Evolutionary conservation across 1,284 basidiomycete genomes (phyloP).

Genomic region (Leccinum griseonigrum): DNA sequence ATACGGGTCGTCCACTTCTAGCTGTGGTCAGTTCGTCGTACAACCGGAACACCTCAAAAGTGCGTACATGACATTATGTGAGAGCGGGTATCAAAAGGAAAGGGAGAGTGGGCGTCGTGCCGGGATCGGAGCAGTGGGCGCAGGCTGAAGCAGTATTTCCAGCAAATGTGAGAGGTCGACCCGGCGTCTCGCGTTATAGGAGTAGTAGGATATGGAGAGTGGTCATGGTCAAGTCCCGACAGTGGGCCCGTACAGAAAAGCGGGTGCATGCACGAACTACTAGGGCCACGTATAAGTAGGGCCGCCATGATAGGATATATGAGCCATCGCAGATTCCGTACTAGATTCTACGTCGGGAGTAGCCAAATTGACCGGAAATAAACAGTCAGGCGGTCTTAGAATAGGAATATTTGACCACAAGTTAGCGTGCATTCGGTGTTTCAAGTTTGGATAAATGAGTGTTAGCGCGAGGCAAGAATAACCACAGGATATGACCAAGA

Average conservation of each 20-base stretch:
- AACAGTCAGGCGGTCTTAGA: slow-evolving; percentile 6
- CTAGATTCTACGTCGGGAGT: slow-evolving; percentile 14
- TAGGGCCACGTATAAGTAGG: slow-evolving; percentile 1
- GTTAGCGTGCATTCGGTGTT: slow-evolving; percentile 19
- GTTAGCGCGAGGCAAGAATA: slow-evolving; percentile 19
- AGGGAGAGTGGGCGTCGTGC: background rate
- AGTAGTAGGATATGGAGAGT: background rate
- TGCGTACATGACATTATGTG: slow-evolving; percentile 19
- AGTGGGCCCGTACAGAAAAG: slow-evolving; percentile 4
- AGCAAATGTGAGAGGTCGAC: slow-evolving; percentile 1
- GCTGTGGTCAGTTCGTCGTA: background rate
- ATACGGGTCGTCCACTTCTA: slow-evolving; percentile 6
- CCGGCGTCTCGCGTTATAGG: slow-evolving; percentile 11
- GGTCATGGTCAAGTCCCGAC: slow-evolving; percentile 11
- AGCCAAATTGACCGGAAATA: slow-evolving; percentile 13
- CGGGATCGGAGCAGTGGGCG: background rate
- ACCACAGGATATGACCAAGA: slow-evolving; percentile 10
- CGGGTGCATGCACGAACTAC: slow-evolving; percentile 4
- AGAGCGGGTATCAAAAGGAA: background rate
- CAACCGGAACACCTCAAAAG: background rate
- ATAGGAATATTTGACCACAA: slow-evolving; percentile 17
- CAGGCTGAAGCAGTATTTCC: background rate
- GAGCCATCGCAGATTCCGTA: slow-evolving; percentile 18
- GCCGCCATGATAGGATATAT: slow-evolving; percentile 30
- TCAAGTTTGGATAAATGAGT: slow-evolving; percentile 34